Evolutionary conservation across 345 rosid genomes (phyloP).

Genomic region (Lenwebbia sp.): DNA sequence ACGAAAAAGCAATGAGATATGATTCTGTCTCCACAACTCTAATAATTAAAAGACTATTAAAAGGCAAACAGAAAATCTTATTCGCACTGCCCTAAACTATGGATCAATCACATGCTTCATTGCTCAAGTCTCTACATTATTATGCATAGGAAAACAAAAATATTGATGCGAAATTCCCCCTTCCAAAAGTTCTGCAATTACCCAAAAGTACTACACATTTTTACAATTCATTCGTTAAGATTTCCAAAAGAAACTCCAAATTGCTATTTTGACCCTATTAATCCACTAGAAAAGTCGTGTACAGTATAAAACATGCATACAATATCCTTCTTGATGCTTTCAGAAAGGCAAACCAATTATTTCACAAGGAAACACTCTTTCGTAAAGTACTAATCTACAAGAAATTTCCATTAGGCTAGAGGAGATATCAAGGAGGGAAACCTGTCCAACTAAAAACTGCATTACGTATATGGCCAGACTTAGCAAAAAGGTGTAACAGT

Average conservation of each 20-base stretch:
- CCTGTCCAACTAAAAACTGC: not conserved
- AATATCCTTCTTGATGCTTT: not conserved
- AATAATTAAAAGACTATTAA: not conserved
- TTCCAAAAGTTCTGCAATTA: not conserved
- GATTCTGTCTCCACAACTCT: not conserved
- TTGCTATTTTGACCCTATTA: not conserved
- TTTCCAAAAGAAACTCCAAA: not conserved
- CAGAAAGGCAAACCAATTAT: not conserved
- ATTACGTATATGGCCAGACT: not conserved
- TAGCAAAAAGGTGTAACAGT: not conserved
- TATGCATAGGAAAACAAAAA: not conserved
- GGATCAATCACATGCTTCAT: not conserved
- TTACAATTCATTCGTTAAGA: not conserved
- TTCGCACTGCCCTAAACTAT: not conserved
- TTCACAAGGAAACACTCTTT: not conserved
- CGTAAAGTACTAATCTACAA: not conserved
- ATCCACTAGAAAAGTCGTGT: not conserved
- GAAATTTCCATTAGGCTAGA: not conserved
- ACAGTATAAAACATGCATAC: not conserved
- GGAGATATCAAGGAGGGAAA: not conserved
- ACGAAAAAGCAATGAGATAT: not conserved
- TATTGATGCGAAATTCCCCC: not conserved
- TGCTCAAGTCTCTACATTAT: not conserved
- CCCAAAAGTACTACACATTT: not conserved
- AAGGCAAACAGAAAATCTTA: not conserved